phyloP scores from a whole-genome alignment of 2,329 filamentous ascomycete species.

The Rutstroemia sp. region DNA sequence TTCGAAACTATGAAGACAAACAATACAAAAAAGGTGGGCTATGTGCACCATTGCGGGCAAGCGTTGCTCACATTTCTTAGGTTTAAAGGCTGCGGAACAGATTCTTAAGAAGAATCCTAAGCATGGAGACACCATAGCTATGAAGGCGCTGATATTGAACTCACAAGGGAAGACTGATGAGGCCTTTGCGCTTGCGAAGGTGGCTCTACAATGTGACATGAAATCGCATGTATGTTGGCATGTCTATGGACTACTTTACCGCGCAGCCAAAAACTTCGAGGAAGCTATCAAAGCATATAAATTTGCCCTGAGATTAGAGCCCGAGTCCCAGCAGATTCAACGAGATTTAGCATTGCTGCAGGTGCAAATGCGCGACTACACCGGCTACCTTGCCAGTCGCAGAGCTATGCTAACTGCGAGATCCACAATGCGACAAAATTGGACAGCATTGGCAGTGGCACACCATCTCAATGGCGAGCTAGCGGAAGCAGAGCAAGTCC shows the following conservation, averaged over 20 bases:
- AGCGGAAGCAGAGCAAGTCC: constrained; percentile 77
- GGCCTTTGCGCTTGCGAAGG: constrained; percentile 87
- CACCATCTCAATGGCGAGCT: constrained; percentile 86
- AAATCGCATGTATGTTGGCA: constrained; percentile 99
- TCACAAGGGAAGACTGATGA: constrained; percentile 87
- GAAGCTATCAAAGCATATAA: constrained; percentile 99
- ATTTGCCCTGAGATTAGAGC: constrained; percentile 85
- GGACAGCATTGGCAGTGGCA: constrained; percentile 94
- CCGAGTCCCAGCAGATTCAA: constrained; percentile 90
- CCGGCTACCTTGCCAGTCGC: constrained; percentile 86
- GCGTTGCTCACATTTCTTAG: constrained; percentile 32
- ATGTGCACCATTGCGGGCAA: not conserved
- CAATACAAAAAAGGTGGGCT: constrained; percentile 79
- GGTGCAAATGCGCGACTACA: constrained; percentile 92
- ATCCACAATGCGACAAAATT: constrained; percentile 79
- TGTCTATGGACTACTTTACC: constrained; percentile 91
- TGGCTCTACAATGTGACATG: constrained; percentile 92
- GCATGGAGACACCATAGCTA: constrained; percentile 96
- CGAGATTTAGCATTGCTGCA: constrained; percentile 89
- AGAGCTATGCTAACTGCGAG: constrained; percentile 80
- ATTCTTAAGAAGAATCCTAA: constrained; percentile 91
- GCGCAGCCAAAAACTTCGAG: constrained; percentile 93
- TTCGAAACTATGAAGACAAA: constrained; percentile 96
- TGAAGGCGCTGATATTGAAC: constrained; percentile 97
- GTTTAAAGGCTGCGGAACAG: constrained; percentile 91